Percentiles rank a stretch among this genome's conserved stretches.
Evolutionary conservation across 805 yeast genomes (phyloP).

Genomic region (Priceomyces haplophilus): DNA sequence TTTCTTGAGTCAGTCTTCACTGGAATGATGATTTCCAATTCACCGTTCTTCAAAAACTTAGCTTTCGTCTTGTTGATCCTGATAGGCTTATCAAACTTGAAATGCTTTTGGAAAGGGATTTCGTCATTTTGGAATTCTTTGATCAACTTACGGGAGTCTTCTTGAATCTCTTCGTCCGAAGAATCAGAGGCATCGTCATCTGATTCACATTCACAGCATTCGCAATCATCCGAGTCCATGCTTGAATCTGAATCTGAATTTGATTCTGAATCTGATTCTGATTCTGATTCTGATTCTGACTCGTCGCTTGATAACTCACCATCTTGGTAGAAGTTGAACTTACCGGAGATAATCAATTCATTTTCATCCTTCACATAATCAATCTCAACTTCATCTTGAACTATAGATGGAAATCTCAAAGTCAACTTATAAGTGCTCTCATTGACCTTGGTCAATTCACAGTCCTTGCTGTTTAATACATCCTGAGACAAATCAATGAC

Average conservation of each 20-base stretch:
- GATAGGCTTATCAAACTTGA: constrained; percentile 38
- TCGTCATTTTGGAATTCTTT: constrained; percentile 38
- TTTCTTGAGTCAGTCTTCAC: neutral
- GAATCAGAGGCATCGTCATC: constrained; percentile 7
- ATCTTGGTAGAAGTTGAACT: constrained; percentile 28
- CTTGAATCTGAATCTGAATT: constrained; percentile 14
- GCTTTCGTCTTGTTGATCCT: constrained; percentile 38
- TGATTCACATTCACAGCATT: constrained; percentile 12
- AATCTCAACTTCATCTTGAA: constrained; percentile 38
- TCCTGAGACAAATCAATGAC: constrained; percentile 41
- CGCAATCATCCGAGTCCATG: constrained; percentile 4
- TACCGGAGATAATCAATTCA: constrained; percentile 40
- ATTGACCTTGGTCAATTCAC: constrained; percentile 38
- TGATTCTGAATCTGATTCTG: constrained; percentile 17
- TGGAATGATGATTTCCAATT: constrained; percentile 42
- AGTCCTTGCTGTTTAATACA: constrained; percentile 42
- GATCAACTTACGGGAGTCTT: constrained; percentile 38
- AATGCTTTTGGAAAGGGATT: constrained; percentile 41
- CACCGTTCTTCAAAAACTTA: constrained; percentile 34
- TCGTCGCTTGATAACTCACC: constrained; percentile 16
- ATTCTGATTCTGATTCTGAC: constrained; percentile 12
- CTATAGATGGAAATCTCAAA: constrained; percentile 40
- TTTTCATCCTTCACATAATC: constrained; percentile 39
- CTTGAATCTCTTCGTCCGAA: constrained; percentile 37
- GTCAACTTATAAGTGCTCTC: constrained; percentile 38